A percentile compares a stretch with the other conserved stretches of the same genome.
These are phyloP conservation scores for Ceratobasidium papillatum DNA, from an alignment of 1,284 basidiomycete species.

Conservation along the genomic window DNA sequence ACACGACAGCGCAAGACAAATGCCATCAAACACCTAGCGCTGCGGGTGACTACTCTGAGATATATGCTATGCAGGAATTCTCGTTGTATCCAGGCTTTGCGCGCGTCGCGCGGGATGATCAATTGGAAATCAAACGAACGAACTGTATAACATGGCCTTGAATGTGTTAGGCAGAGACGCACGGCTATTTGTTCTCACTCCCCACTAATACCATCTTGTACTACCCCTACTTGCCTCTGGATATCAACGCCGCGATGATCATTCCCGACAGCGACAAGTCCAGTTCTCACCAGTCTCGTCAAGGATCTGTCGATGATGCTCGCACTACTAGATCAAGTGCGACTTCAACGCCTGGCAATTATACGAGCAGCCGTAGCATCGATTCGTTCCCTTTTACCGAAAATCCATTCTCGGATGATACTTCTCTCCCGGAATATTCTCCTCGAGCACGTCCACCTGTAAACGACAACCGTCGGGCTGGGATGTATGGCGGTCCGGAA, in stretches of 20 bases:
- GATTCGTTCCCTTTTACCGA: background rate
- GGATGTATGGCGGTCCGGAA: background rate
- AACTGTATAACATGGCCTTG: background rate
- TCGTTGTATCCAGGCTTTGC: background rate
- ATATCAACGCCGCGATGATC: background rate
- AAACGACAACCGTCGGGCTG: background rate
- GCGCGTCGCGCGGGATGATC: constrained; percentile 1
- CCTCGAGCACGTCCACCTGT: constrained; percentile 1
- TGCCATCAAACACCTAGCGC: too few relatives aligned
- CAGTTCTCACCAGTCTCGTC: background rate
- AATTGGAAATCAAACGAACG: background rate
- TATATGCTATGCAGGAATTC: background rate
- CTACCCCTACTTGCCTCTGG: background rate
- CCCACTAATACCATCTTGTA: background rate
- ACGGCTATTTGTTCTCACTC: background rate
- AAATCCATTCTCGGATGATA: background rate
- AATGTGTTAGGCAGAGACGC: background rate
- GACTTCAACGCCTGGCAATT: background rate
- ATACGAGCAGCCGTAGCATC: background rate
- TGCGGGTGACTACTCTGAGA: too few relatives aligned
- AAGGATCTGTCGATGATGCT: background rate
- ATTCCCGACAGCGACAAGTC: background rate
- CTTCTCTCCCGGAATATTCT: constrained; percentile 2
- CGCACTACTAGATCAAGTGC: background rate
- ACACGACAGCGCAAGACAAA: background rate